A percentile compares a stretch with the other conserved stretches of the same genome.
Evolutionary conservation across 768 basidiomycete species (phyloP).

Genomic region (Mycena galericulata): DNA sequence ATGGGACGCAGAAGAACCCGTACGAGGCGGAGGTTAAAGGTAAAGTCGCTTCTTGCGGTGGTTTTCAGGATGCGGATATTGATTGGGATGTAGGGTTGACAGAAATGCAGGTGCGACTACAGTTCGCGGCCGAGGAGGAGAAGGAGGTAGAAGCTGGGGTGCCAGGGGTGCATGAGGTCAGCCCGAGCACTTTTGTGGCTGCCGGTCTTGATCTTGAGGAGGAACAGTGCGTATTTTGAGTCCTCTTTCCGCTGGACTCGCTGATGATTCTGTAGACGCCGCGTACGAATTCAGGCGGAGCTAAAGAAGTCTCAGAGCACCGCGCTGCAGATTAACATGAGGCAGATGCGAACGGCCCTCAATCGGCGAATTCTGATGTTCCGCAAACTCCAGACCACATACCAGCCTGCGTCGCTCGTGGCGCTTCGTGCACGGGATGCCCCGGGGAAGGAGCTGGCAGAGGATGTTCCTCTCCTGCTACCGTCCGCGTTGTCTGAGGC

Average conservation of each 20-base stretch:
- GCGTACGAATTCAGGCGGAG: not conserved
- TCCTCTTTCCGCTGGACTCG: no score
- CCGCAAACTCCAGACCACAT: not conserved
- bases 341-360: not conserved
- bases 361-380: not conserved
- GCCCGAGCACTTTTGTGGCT: conserved; percentile 30
- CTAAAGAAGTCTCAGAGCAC: conserved; percentile 8
- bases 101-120: conserved; percentile 19
- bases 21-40: conserved; percentile 23
- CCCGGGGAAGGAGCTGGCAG: not conserved
- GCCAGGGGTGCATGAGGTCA: conserved; percentile 26
- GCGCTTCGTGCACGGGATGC: not conserved
- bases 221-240: conserved; percentile 35
- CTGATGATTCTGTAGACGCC: not conserved
- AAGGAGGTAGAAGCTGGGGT: conserved; percentile 19
- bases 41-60: no score
- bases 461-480: not conserved
- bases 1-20: not conserved
- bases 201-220: conserved; percentile 39
- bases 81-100: conserved; percentile 19
- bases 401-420: not conserved
- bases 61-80: conserved; percentile 26
- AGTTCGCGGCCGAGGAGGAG: conserved; percentile 22
- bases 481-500: conserved; percentile 5
- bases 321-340: not conserved